phyloP scores from a whole-genome alignment of 2,329 filamentous ascomycete species.

The Thelonectria discophora region DNA sequence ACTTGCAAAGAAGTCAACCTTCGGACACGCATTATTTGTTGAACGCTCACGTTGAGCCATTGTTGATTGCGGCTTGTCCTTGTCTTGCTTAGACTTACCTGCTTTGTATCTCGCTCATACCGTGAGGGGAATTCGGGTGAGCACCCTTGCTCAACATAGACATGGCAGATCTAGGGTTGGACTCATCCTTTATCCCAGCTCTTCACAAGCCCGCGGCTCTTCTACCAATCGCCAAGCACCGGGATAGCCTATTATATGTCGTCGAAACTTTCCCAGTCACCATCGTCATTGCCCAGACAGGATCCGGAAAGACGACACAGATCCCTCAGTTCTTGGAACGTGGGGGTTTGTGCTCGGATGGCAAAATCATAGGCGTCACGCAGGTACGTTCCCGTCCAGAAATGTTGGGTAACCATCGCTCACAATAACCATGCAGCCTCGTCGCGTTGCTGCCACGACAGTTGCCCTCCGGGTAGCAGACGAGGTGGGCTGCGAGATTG shows the following conservation, averaged over 20 bases:
- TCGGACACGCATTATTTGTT: background rate
- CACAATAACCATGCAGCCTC: conserved; percentile 66
- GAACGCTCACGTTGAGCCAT: background rate
- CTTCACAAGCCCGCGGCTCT: conserved; percentile 86
- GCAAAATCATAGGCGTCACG: conserved; percentile 86
- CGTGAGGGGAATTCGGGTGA: background rate
- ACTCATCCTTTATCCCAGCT: conserved; percentile 75
- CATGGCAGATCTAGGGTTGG: conserved; percentile 67
- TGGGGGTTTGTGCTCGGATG: conserved; percentile 87
- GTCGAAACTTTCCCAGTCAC: conserved; percentile 86
- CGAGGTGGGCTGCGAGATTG: conserved; percentile 85
- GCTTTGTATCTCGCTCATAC: background rate
- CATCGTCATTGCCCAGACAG: conserved; percentile 92
- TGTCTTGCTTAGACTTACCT: background rate
- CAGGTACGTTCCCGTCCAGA: conserved; percentile 66
- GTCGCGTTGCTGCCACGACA: conserved; percentile 89
- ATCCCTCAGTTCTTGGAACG: conserved; percentile 90
- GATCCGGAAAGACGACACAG: conserved; percentile 95
- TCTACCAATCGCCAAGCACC: conserved; percentile 87
- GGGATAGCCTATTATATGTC: conserved; percentile 81
- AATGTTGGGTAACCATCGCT: conserved; percentile 24
- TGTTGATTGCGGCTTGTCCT: background rate
- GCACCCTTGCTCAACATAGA: background rate
- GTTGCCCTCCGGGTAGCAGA: conserved; percentile 90
- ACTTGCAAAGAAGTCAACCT: background rate